Evolutionary conservation across 1,284 basidiomycete species (phyloP).

Genomic region (Chondrostereum purpureum): DNA sequence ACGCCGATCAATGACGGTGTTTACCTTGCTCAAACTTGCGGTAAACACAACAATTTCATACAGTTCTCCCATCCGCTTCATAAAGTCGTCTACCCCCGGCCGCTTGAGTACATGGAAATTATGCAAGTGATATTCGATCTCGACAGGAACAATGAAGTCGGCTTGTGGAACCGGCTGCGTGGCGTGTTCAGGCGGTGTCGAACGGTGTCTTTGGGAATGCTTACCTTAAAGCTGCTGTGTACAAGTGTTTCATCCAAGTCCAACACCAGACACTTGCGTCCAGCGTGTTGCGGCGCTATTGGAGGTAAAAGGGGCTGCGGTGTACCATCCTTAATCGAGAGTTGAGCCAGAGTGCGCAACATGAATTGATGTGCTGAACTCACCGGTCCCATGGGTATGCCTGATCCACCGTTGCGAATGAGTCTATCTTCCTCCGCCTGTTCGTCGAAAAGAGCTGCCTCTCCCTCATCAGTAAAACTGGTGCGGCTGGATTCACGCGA

Average conservation of each 20-base stretch:
- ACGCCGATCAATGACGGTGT: too few relatives aligned
- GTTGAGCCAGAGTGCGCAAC: not conserved
- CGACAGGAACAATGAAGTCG: conserved; percentile 97
- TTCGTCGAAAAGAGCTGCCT: conserved; percentile 29
- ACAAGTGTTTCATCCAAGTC: conserved; percentile 89
- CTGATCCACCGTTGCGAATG: conserved; percentile 43
- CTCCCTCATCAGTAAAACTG: conserved; percentile 43
- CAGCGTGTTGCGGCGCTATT: conserved; percentile 55
- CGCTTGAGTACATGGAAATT: conserved; percentile 99
- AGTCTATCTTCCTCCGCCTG: conserved; percentile 46
- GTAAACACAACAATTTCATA: conserved; percentile 99
- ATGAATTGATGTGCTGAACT: conserved; percentile 14
- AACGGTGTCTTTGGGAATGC: too few relatives aligned
- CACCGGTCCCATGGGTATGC: conserved; percentile 48
- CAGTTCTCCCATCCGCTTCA: conserved; percentile 96
- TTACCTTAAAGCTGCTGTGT: conserved; percentile 79
- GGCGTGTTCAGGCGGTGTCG: conserved; percentile 3
- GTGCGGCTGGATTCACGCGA: conserved; percentile 34
- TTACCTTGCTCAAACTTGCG: conserved; percentile 95
- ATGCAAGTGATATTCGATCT: conserved; percentile 97
- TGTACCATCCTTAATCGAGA: conserved; percentile 70
- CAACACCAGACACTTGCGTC: conserved; percentile 81
- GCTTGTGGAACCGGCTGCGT: conserved; percentile 86
- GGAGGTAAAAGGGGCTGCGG: conserved; percentile 76
- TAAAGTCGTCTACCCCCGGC: conserved; percentile 94